Evolutionary conservation across 371 early-diverging fungal species (phyloP).

Genomic region (Mortierella sp.): DNA sequence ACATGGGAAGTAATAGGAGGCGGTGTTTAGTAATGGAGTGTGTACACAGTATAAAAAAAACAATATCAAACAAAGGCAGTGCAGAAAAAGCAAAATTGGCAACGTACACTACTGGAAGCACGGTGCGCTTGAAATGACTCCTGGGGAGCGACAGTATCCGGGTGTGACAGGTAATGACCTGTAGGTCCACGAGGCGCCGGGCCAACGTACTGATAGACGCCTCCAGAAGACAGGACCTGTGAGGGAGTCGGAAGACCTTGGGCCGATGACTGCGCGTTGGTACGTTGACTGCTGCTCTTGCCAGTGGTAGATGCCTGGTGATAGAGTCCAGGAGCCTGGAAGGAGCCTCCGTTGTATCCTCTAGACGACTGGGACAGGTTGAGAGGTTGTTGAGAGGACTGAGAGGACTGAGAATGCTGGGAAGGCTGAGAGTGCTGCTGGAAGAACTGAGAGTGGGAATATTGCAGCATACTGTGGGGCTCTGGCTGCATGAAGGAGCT

Average conservation of each 20-base stretch:
- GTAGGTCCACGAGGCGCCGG: conserved; percentile 17
- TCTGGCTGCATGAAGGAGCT: conserved; percentile 58
- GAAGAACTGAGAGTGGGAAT: conserved; percentile 54
- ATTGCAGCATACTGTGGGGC: conserved; percentile 48
- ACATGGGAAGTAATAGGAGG: not conserved
- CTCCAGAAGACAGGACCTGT: conserved; percentile 31
- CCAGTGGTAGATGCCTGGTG: conserved; percentile 34
- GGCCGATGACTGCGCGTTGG: conserved; percentile 15
- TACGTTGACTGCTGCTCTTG: conserved; percentile 16
- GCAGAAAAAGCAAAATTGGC: not conserved
- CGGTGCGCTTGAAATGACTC: conserved; percentile 26
- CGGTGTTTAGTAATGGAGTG: not conserved
- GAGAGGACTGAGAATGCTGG: conserved; percentile 38
- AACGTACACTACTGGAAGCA: conserved; percentile 32
- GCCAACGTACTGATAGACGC: conserved; percentile 38
- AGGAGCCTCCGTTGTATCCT: conserved; percentile 17
- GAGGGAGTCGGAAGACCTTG: conserved; percentile 37
- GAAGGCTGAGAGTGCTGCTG: conserved; percentile 52
- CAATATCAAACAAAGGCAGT: not conserved
- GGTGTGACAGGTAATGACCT: conserved; percentile 21
- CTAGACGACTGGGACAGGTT: conserved; percentile 29
- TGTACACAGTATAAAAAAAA: not conserved
- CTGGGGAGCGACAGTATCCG: conserved; percentile 20
- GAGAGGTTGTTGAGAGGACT: conserved; percentile 39
- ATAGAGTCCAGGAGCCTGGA: conserved; percentile 33